A percentile compares a stretch with the other conserved stretches of the same genome.
phyloP scores from a whole-genome alignment of 2,329 filamentous ascomycete genomes.

The Paraphaeosphaeria sporulosa region DNA sequence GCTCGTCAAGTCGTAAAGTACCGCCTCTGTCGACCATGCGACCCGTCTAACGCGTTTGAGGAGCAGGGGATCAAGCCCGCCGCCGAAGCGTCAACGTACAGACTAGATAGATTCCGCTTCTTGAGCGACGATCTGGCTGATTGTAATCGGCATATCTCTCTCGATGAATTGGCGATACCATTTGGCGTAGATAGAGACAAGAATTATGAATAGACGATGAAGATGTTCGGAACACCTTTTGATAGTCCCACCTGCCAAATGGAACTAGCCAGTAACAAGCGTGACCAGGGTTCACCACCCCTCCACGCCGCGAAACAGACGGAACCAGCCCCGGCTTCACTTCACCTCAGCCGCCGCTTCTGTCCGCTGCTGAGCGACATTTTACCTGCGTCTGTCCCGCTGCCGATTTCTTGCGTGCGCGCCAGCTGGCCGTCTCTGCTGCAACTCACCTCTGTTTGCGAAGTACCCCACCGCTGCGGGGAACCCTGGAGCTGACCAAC shows the following conservation, averaged over 20 bases:
- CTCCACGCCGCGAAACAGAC: constrained; percentile 11
- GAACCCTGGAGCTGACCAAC: background rate
- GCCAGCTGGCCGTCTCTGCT: constrained; percentile 1
- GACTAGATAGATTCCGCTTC: constrained; percentile 9
- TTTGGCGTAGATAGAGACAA: constrained; percentile 14
- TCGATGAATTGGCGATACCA: background rate
- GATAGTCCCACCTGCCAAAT: background rate
- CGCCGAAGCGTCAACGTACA: constrained; percentile 9
- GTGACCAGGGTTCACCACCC: constrained; percentile 8
- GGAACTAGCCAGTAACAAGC: constrained; percentile 6
- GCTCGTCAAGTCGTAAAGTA: constrained; percentile 71
- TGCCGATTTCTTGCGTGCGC: constrained; percentile 1
- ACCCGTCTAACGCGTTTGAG: constrained; percentile 8
- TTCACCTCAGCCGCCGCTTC: constrained; percentile 5
- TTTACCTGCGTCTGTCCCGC: background rate
- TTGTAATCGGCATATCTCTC: background rate
- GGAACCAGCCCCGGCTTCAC: background rate
- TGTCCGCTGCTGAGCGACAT: background rate
- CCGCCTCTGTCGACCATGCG: constrained; percentile 1
- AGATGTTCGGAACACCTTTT: background rate
- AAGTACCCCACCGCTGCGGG: constrained; percentile 3
- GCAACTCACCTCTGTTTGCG: background rate
- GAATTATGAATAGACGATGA: constrained; percentile 4
- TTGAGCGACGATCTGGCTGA: background rate
- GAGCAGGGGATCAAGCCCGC: constrained; percentile 9